Evolutionary conservation across 1,139 yeast species (phyloP).

Genomic region (Diutina catenulata): DNA sequence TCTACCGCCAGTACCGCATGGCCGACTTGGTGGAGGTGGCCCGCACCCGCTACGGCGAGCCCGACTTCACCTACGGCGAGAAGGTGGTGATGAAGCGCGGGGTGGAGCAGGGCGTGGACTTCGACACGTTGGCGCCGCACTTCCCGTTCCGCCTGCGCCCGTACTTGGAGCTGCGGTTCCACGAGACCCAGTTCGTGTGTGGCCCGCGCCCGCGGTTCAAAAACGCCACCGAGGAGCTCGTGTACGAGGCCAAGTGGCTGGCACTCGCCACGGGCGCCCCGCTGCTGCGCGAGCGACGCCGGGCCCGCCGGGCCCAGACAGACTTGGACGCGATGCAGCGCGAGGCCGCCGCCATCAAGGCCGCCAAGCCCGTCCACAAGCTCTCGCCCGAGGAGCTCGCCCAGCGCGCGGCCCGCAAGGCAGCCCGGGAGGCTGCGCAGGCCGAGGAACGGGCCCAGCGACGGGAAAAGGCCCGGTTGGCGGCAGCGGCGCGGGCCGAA

Average conservation of each 20-base stretch:
- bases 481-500: too few relatives aligned
- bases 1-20: background rate
- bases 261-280: background rate
- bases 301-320: background rate
- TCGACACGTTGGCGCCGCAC: background rate
- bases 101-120: background rate
- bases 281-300: background rate
- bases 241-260: slow-evolving; percentile 4
- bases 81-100: background rate
- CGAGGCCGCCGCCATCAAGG: background rate
- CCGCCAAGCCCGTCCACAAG: background rate
- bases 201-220: background rate
- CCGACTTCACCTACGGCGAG: slow-evolving; percentile 1
- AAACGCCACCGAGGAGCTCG: background rate
- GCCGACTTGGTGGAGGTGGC: background rate
- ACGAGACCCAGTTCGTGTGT: background rate
- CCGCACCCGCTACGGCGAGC: too few relatives aligned
- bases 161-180: background rate
- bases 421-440: background rate
- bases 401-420: background rate
- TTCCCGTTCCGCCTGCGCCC: background rate
- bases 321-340: background rate
- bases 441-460: background rate
- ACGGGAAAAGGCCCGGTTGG: too few relatives aligned
- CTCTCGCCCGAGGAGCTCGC: background rate